Evolutionary conservation across 176 grass and related monocot species (phyloP).

Genomic region (Saccharum spontaneum): DNA sequence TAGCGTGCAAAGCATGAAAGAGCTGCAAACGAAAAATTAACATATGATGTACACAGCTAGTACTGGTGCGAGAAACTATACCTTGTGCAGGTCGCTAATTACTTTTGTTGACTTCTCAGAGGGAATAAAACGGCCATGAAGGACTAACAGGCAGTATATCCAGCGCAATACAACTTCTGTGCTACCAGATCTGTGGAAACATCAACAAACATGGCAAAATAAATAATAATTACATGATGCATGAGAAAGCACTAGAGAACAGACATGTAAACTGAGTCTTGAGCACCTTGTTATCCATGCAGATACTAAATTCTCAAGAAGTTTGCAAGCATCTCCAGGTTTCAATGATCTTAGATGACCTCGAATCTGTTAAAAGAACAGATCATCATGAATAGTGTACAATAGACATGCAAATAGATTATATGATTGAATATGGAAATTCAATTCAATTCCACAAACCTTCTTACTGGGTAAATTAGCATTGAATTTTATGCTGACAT

Average conservation of each 20-base stretch:
- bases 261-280: conserved; percentile 3
- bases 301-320: conserved; percentile 68
- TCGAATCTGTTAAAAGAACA: conserved; percentile 59
- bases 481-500: conserved; percentile 32
- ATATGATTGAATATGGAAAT: background rate
- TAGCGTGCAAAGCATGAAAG: background rate
- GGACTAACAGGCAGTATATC: conserved; percentile 80
- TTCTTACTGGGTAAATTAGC: conserved; percentile 60
- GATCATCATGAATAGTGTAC: background rate
- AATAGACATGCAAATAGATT: conserved; percentile 18
- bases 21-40: conserved; percentile 19
- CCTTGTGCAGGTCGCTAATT: conserved; percentile 64
- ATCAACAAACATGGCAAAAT: conserved; percentile 6
- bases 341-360: conserved; percentile 63
- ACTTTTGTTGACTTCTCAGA: conserved; percentile 53
- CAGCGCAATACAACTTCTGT: conserved; percentile 63
- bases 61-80: conserved; percentile 33
- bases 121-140: conserved; percentile 65
- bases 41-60: background rate
- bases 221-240: background rate
- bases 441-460: conserved; percentile 54
- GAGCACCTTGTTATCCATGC: conserved; percentile 74
- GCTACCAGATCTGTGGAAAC: conserved; percentile 57
- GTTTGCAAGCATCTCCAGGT: conserved; percentile 61
- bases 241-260: background rate